Evolutionary conservation across 768 basidiomycete species (phyloP).

Genomic region (Udeniomyces megalosporus): DNA sequence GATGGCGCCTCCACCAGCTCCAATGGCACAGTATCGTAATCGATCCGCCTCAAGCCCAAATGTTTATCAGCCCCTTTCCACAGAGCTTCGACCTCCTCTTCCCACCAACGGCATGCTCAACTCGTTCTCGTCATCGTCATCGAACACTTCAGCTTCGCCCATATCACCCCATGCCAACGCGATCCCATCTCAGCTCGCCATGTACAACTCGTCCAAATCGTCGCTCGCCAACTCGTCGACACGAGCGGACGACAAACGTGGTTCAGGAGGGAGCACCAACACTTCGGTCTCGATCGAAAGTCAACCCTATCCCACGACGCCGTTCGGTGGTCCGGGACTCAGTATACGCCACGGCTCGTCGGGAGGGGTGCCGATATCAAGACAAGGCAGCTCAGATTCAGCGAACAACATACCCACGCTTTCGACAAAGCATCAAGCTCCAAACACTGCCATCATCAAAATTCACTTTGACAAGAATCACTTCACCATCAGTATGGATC

Average conservation of each 20-base stretch:
- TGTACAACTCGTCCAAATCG: slow-evolving; percentile 9
- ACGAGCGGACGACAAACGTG: slow-evolving; percentile 2
- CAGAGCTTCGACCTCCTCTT: slow-evolving; percentile 13
- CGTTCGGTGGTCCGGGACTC: neutral
- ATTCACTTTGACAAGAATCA: slow-evolving; percentile 13
- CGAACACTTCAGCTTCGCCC: neutral
- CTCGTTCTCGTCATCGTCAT: neutral
- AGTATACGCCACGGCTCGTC: neutral
- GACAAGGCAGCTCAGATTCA: slow-evolving; percentile 13
- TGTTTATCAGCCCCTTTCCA: slow-evolving; percentile 26
- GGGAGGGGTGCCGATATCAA: slow-evolving; percentile 1
- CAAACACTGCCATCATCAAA: neutral
- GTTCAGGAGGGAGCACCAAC: neutral
- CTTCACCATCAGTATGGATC: slow-evolving; percentile 1
- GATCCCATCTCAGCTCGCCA: neutral
- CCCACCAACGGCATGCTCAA: neutral
- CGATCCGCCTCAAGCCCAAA: slow-evolving; percentile 32
- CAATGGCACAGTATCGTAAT: slow-evolving; percentile 23
- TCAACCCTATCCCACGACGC: slow-evolving; percentile 2
- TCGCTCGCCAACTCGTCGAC: neutral
- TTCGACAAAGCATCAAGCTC: neutral
- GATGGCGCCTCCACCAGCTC: neutral
- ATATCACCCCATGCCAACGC: neutral
- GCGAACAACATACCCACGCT: neutral
- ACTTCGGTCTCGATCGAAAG: slow-evolving; percentile 8